Base-by-base conservation (phyloP, 306 rosid species). In the Betula pendula region DNA sequence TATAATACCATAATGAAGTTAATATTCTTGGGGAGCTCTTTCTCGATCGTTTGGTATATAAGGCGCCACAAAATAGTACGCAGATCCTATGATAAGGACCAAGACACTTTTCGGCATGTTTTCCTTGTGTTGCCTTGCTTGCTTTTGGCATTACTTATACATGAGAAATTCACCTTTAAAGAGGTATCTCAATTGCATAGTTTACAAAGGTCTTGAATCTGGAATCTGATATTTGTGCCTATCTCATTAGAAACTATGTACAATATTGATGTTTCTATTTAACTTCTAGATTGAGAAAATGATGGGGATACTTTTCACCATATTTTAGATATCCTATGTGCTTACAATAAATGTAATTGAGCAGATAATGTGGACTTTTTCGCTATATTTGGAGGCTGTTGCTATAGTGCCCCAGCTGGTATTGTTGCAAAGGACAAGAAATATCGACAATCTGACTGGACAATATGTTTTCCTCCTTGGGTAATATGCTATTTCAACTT, bases 381-480 rank as follows among this genome's bases (percentile, higher is more conserved):
- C 90, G 42, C 25, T 87, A 59, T 87, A 82, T 75, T 74, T 87
- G 71, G 90, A 87, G 82, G 90, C 88, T 5, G 87, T 87, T 1
- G 90, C 90, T 63, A 84, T 87, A 73, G 81, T 87, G 75, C 90
- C 90, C 27, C 88, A 87, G 70, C 73, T 87, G 77, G 85, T 87
- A 72, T 73, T 87, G 55, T 81, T 84, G 82, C 88, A 87, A 68
- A 84, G 88, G 75, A 84, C 88, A 8, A 82, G 87, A 73, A 87
- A 87, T 75, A 87, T 87, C 66, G 90, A 87, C 80, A 87, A 82
- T 72, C 79, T 87, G 74, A 87, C 90, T 0, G 90, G 90, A 70
- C 81, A 87, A 84, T 87, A 87, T 33, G 85, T 87, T 19, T 66
- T 84, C 79, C 90, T 87, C 10, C 88, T 87, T n/a, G 90, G 90